A percentile compares a stretch with the other conserved stretches of the same genome.
phyloP scores from a whole-genome alignment of 768 basidiomycete genomes.

The Fomitopsis serialis region DNA sequence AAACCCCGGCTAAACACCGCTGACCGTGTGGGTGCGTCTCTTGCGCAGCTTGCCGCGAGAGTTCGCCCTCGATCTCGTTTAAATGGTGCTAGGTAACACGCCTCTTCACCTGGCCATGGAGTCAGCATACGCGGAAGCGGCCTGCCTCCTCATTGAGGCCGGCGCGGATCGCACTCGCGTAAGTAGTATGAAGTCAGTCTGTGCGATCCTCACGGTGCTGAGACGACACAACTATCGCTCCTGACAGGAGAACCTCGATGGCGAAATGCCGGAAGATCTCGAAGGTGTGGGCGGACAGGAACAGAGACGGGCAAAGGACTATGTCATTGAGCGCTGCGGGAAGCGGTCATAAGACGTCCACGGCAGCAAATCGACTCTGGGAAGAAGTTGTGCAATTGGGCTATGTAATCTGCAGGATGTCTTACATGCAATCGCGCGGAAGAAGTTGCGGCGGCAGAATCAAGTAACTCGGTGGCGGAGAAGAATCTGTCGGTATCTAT shows the following conservation, averaged over 20 bases:
- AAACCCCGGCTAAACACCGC: constrained; percentile 85
- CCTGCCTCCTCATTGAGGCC: constrained; percentile 87
- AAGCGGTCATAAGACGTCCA: constrained; percentile 31
- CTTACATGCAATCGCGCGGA: no score
- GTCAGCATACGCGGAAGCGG: constrained; percentile 88
- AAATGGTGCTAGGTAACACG: constrained; percentile 67
- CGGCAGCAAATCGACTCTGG: background rate
- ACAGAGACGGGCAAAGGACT: constrained; percentile 72
- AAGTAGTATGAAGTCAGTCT: constrained; percentile 25
- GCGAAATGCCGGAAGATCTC: constrained; percentile 81
- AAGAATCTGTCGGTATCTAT: no score
- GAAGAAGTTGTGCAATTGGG: background rate
- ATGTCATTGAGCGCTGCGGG: constrained; percentile 74
- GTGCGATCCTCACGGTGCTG: constrained; percentile 89
- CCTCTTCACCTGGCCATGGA: constrained; percentile 97
- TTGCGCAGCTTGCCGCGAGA: background rate
- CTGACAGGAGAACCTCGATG: constrained; percentile 76
- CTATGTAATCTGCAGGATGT: background rate
- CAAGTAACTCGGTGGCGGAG: no score
- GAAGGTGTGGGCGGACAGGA: constrained; percentile 88
- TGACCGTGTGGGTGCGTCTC: constrained; percentile 61
- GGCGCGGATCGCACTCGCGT: constrained; percentile 91
- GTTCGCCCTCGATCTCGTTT: background rate
- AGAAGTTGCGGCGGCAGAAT: no score
- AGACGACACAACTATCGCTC: constrained; percentile 25